These are phyloP conservation scores for Pleodorina starrii DNA, from an alignment of 139 green algal genomes.

Conservation along the genomic window DNA sequence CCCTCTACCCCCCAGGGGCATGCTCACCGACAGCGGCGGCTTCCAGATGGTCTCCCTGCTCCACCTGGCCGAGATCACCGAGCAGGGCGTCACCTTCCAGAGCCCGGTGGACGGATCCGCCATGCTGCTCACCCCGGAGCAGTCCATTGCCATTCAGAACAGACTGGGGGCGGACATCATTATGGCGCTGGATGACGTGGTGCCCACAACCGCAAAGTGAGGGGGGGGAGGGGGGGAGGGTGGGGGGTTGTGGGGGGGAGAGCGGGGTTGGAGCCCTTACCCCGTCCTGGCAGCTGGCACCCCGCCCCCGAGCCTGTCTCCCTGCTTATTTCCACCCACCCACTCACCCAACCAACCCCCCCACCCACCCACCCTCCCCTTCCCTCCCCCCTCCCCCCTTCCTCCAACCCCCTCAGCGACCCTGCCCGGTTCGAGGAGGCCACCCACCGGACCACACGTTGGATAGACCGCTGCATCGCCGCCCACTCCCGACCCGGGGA, in stretches of 20 bases:
- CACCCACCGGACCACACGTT: slow-evolving; percentile 91
- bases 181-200: slow-evolving; percentile 98
- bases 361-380: too few species aligned
- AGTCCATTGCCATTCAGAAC: slow-evolving; percentile 95
- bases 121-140: slow-evolving; percentile 97
- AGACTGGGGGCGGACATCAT: slow-evolving; percentile 88
- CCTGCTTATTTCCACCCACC: background rate
- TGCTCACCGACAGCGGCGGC: slow-evolving; percentile 80
- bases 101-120: slow-evolving; percentile 85
- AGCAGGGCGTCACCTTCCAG: slow-evolving; percentile 93
- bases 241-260: background rate
- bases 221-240: background rate
- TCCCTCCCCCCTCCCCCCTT: background rate
- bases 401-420: slow-evolving; percentile 46
- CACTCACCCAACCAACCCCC: too few species aligned
- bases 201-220: slow-evolving; percentile 75
- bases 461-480: slow-evolving; percentile 96
- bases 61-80: slow-evolving; percentile 92
- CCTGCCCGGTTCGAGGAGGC: slow-evolving; percentile 90
- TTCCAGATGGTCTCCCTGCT: slow-evolving; percentile 94
- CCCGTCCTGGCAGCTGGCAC: too few species aligned
- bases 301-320: background rate
- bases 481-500: slow-evolving; percentile 86
- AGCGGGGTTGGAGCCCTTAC: background rate
- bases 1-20: slow-evolving; percentile 58